Percentiles rank a stretch among this genome's conserved stretches.
Evolutionary conservation across 2,329 filamentous ascomycete genomes (phyloP).

Genomic region (Dissoconium aciculare): DNA sequence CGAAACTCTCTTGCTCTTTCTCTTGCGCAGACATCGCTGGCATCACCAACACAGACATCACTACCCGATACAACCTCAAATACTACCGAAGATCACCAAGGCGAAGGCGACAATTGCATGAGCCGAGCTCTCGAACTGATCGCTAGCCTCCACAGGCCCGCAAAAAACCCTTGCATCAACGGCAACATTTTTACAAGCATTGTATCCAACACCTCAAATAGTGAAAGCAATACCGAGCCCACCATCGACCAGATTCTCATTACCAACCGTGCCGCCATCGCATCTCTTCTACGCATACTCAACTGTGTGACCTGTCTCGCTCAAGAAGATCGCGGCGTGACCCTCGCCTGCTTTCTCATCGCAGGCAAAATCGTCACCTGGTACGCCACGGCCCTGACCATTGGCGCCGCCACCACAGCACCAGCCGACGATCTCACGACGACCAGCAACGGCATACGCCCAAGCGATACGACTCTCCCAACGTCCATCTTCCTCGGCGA

Average conservation of each 20-base stretch:
- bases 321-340: constrained; percentile 3
- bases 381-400: constrained; percentile 7
- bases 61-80: too few species aligned
- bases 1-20: background rate
- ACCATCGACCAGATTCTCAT: constrained; percentile 8
- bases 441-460: constrained; percentile 4
- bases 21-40: too few species aligned
- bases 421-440: constrained; percentile 1
- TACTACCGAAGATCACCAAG: too few species aligned
- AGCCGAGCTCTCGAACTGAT: constrained; percentile 6
- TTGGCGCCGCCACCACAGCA: too few species aligned
- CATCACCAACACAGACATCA: too few species aligned
- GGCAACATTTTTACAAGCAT: constrained; percentile 3
- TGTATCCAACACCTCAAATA: constrained; percentile 4
- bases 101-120: constrained; percentile 6
- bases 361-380: constrained; percentile 7
- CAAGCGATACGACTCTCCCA: constrained; percentile 4
- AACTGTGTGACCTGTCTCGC: constrained; percentile 8
- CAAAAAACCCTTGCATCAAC: constrained; percentile 4
- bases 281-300: constrained; percentile 6
- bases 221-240: constrained; percentile 4
- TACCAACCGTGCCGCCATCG: constrained; percentile 8
- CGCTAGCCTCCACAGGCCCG: constrained; percentile 6
- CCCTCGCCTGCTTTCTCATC: constrained; percentile 7
- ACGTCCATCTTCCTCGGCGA: constrained; percentile 9